phyloP scores from a whole-genome alignment of 2,329 filamentous ascomycete genomes.

The Aspergillus bombycis region DNA sequence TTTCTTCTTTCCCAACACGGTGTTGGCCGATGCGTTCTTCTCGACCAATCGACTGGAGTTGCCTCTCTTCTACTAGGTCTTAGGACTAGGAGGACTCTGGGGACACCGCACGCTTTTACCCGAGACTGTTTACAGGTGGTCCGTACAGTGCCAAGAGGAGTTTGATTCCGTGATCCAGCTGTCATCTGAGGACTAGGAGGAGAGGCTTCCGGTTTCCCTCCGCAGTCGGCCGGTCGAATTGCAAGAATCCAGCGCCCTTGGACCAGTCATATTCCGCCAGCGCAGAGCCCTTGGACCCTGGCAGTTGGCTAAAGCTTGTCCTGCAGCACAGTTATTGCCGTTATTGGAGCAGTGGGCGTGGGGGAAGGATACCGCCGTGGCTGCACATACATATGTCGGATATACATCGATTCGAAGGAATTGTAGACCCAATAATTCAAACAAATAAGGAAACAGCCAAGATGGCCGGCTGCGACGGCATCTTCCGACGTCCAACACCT shows the following conservation, averaged over 20 bases:
- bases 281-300: slow-evolving; percentile 11
- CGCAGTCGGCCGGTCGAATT: neutral
- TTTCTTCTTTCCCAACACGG: neutral
- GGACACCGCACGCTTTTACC: neutral
- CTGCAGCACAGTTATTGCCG: slow-evolving; percentile 1
- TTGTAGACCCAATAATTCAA: neutral
- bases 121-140: neutral
- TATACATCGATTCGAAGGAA: neutral
- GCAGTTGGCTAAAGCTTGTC: slow-evolving; percentile 15
- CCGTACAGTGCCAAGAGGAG: neutral
- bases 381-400: neutral
- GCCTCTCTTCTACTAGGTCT: neutral
- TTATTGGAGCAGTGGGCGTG: neutral
- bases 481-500: neutral
- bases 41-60: neutral
- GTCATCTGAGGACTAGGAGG: neutral
- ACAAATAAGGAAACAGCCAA: neutral
- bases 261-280: slow-evolving; percentile 19
- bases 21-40: neutral
- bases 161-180: neutral
- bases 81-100: neutral
- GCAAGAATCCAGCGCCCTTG: neutral
- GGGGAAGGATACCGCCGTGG: neutral
- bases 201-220: neutral
- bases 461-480: neutral